phyloP scores from a whole-genome alignment of 768 basidiomycete species.

The Psilocybe subaeruginosa region DNA sequence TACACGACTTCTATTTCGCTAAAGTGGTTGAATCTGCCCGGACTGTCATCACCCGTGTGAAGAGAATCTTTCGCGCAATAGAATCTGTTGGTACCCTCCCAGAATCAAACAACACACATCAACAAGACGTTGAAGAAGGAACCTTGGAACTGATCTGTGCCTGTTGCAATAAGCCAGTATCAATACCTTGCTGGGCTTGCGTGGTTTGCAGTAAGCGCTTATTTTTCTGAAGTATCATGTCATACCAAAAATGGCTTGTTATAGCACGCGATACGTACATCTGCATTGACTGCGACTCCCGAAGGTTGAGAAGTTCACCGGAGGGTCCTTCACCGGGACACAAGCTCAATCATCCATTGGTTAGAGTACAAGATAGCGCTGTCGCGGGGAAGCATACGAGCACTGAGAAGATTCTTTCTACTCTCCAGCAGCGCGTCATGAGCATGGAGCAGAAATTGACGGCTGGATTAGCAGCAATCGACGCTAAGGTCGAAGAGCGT shows the following conservation, averaged over 20 bases:
- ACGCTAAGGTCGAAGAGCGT: constrained; percentile 27
- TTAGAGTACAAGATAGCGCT: constrained; percentile 28
- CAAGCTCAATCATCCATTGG: constrained; percentile 28
- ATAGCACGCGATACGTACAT: constrained; percentile 34
- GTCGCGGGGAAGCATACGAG: constrained; percentile 21
- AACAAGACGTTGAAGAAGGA: background rate
- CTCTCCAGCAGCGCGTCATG: constrained; percentile 32
- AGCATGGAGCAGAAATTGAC: constrained; percentile 31
- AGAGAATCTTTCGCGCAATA: constrained; percentile 26
- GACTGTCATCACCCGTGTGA: constrained; percentile 25
- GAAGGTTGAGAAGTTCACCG: constrained; percentile 9
- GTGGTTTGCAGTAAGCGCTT: constrained; percentile 23
- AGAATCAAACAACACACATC: background rate
- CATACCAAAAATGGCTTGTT: background rate
- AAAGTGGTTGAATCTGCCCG: constrained; percentile 29
- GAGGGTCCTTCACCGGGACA: constrained; percentile 23
- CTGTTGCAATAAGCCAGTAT: constrained; percentile 22
- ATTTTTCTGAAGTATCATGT: background rate
- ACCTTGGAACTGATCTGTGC: constrained; percentile 19
- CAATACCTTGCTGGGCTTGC: constrained; percentile 29
- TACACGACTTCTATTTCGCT: constrained; percentile 35
- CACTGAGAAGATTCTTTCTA: constrained; percentile 27
- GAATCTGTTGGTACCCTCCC: constrained; percentile 18
- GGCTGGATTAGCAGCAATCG: constrained; percentile 28
- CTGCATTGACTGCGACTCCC: constrained; percentile 33